phyloP scores from a whole-genome alignment of 805 yeast genomes.

The Tetrapisispora fleetii region DNA sequence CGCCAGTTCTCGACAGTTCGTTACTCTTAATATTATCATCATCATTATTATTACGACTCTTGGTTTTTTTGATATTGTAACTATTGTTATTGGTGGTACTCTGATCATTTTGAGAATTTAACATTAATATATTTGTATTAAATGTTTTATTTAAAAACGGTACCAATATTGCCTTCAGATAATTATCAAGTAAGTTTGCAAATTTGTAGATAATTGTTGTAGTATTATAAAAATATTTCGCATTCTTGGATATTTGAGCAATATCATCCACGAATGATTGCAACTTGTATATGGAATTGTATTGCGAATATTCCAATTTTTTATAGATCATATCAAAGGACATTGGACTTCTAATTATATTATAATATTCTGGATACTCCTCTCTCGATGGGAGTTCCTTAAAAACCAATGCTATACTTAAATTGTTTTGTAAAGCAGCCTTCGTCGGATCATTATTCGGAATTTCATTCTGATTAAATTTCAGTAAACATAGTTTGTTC shows the following conservation, averaged over 20 bases:
- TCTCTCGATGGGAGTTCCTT: slow-evolving; percentile 52
- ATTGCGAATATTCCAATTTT: slow-evolving; percentile 41
- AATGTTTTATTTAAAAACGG: slow-evolving; percentile 10
- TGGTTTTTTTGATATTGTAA: too few relatives aligned
- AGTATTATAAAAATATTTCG: slow-evolving; percentile 68
- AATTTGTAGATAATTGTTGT: slow-evolving; percentile 58
- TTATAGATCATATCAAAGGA: slow-evolving; percentile 66
- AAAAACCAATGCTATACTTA: slow-evolving; percentile 24
- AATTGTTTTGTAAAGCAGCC: slow-evolving; percentile 11
- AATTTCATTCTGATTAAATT: slow-evolving; percentile 3
- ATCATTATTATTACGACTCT: too few relatives aligned
- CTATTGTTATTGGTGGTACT: not conserved
- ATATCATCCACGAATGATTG: slow-evolving; percentile 69
- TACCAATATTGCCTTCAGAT: slow-evolving; percentile 20
- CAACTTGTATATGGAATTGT: slow-evolving; percentile 29
- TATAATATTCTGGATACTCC: slow-evolving; percentile 67
- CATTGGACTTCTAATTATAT: slow-evolving; percentile 64
- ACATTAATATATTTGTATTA: slow-evolving; percentile 31
- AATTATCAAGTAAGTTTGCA: slow-evolving; percentile 43
- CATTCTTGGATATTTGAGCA: slow-evolving; percentile 84
- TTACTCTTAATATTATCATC: too few relatives aligned
- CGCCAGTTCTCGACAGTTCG: too few relatives aligned
- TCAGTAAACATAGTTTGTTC: slow-evolving; percentile 16
- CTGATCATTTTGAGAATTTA: slow-evolving; percentile 47
- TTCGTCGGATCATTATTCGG: not conserved